phyloP scores from a whole-genome alignment of 176 grass and related monocot genomes.

The Saccharum officinarum region DNA sequence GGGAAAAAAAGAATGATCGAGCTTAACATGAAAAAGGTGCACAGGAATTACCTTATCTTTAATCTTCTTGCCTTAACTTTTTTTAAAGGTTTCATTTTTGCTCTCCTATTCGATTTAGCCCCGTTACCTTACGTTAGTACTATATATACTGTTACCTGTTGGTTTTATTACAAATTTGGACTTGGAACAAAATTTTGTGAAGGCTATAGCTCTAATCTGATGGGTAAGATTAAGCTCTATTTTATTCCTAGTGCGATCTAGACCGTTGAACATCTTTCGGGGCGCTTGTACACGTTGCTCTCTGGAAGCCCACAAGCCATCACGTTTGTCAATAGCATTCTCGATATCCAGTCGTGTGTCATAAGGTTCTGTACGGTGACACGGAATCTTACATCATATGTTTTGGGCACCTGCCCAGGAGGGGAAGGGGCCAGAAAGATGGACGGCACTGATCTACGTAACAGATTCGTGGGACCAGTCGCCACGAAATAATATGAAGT shows the following conservation, averaged over 20 bases:
- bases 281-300: not conserved
- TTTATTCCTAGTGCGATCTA: not conserved
- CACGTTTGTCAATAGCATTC: not conserved
- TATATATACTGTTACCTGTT: too few species aligned
- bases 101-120: too few species aligned
- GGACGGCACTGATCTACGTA: slow-evolving; percentile 23
- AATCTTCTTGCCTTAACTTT: not conserved
- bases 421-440: not conserved
- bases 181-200: not conserved
- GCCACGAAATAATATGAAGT: not conserved
- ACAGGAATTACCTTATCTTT: slow-evolving; percentile 28
- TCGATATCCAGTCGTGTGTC: too few species aligned
- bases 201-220: not conserved
- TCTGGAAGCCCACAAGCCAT: not conserved
- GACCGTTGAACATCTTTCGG: not conserved
- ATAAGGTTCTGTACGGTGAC: too few species aligned
- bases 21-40: slow-evolving; percentile 50
- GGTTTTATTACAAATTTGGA: not conserved
- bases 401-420: not conserved
- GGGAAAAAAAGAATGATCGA: slow-evolving; percentile 23
- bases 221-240: not conserved
- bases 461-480: not conserved
- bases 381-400: not conserved
- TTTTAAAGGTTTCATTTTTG: not conserved
- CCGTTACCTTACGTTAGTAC: too few species aligned